These are phyloP conservation scores for Casuarina glauca DNA, from an alignment of 306 rosid species.

Conservation along the genomic window DNA sequence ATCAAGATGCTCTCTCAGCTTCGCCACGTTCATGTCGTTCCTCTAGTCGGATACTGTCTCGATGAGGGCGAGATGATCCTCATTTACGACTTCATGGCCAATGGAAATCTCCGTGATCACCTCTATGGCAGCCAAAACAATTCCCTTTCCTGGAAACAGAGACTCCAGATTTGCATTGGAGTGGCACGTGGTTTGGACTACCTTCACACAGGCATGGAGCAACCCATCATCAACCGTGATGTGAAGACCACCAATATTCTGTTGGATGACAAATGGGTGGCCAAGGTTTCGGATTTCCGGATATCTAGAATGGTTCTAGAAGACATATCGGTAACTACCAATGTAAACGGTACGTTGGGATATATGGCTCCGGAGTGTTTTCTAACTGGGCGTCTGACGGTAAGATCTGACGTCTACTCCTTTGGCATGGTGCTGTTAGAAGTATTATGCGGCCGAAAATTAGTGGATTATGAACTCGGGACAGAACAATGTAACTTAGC, in stretches of 20 bases:
- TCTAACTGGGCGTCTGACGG: neutral
- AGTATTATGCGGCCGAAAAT: neutral
- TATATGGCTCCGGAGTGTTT: neutral
- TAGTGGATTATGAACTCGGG: neutral
- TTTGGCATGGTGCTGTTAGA: slow-evolving; percentile 7
- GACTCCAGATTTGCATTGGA: neutral
- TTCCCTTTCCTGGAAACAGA: neutral
- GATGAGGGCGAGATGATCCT: neutral
- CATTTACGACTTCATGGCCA: neutral
- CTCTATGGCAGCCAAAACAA: neutral
- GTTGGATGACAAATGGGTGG: neutral
- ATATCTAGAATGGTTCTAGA: neutral
- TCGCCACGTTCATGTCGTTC: neutral
- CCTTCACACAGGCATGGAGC: neutral
- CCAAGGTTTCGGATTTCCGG: slow-evolving; percentile 2
- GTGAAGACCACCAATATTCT: slow-evolving; percentile 5
- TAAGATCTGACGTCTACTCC: neutral
- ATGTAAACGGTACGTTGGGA: neutral
- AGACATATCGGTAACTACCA: neutral
- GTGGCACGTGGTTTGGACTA: neutral
- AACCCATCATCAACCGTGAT: neutral
- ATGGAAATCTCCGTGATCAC: neutral
- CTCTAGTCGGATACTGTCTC: neutral
- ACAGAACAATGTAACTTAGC: neutral
- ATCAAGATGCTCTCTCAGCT: neutral